Evolutionary conservation across 2,329 filamentous ascomycete species (phyloP).

Genomic region (Xylariaceae sp.): DNA sequence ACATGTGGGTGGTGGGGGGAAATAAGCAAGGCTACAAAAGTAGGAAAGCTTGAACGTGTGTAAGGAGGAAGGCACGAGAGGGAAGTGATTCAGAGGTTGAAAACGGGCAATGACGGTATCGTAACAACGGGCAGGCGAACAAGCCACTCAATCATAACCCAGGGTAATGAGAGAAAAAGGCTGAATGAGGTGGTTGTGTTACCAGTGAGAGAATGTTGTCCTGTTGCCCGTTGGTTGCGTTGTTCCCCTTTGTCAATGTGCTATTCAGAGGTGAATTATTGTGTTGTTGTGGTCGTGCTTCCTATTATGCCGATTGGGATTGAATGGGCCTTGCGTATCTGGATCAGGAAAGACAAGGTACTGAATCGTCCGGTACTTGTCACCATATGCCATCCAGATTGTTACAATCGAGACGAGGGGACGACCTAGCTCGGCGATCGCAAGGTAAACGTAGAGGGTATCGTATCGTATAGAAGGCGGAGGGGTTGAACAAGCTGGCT

Average conservation of each 20-base stretch:
- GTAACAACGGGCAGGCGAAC: slow-evolving; percentile 4
- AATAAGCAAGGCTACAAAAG: slow-evolving; percentile 8
- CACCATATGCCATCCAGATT: slow-evolving; percentile 1
- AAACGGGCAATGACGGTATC: slow-evolving; percentile 2
- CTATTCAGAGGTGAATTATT: neutral
- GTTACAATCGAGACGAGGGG: neutral
- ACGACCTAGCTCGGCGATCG: neutral
- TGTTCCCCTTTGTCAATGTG: slow-evolving; percentile 7
- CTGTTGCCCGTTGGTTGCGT: slow-evolving; percentile 4
- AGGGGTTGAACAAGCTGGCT: slow-evolving; percentile 8
- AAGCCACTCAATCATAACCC: neutral
- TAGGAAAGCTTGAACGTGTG: slow-evolving; percentile 4
- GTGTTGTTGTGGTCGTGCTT: neutral
- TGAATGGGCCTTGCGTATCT: neutral
- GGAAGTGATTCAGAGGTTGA: slow-evolving; percentile 10
- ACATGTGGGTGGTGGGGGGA: slow-evolving; percentile 28
- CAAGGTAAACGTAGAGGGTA: slow-evolving; percentile 2
- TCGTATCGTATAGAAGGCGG: neutral
- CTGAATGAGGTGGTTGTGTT: slow-evolving; percentile 2
- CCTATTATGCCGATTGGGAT: neutral
- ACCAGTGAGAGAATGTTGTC: neutral
- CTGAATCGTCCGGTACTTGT: neutral
- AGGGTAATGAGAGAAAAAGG: slow-evolving; percentile 11
- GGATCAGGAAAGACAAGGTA: neutral
- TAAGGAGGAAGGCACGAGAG: slow-evolving; percentile 6